Evolutionary conservation across 768 basidiomycete species (phyloP).

Genomic region (Scleroderma citrinum): DNA sequence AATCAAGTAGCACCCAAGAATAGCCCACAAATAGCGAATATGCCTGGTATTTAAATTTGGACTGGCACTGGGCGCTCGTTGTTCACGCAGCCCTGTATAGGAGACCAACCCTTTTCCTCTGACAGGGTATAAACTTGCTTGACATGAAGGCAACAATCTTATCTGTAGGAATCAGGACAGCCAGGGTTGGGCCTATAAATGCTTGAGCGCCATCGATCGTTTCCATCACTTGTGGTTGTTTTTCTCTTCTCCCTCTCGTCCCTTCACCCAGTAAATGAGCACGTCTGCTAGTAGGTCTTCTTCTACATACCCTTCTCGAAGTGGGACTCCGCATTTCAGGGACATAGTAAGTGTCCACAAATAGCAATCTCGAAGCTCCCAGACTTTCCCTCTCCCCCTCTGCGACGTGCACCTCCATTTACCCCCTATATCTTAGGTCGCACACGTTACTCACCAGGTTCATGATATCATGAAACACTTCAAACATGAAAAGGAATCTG

Average conservation of each 20-base stretch:
- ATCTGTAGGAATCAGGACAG: too few relatives aligned
- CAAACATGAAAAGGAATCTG: slow-evolving; percentile 77
- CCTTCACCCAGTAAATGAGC: slow-evolving; percentile 14
- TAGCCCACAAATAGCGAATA: too few relatives aligned
- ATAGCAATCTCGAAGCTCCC: background rate
- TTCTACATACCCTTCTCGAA: slow-evolving; percentile 31
- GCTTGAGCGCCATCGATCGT: background rate
- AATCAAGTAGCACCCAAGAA: too few relatives aligned
- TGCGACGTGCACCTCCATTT: slow-evolving; percentile 27
- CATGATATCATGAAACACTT: slow-evolving; percentile 60
- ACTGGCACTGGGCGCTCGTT: too few relatives aligned
- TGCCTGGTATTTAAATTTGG: too few relatives aligned
- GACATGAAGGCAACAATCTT: too few relatives aligned
- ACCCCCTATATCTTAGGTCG: slow-evolving; percentile 24
- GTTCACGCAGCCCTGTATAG: too few relatives aligned
- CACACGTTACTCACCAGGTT: slow-evolving; percentile 47
- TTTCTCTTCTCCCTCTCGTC: slow-evolving; percentile 12
- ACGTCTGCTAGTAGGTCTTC: slow-evolving; percentile 18
- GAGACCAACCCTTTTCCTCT: too few relatives aligned
- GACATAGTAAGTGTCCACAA: slow-evolving; percentile 33
- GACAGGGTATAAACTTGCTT: too few relatives aligned
- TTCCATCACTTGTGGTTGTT: background rate
- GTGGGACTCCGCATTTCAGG: slow-evolving; percentile 36
- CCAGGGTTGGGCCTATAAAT: too few relatives aligned
- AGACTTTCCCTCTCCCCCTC: background rate